Conservation (phyloP, 108 stramenopile species). For the Stephanodiscus triporus region DNA sequence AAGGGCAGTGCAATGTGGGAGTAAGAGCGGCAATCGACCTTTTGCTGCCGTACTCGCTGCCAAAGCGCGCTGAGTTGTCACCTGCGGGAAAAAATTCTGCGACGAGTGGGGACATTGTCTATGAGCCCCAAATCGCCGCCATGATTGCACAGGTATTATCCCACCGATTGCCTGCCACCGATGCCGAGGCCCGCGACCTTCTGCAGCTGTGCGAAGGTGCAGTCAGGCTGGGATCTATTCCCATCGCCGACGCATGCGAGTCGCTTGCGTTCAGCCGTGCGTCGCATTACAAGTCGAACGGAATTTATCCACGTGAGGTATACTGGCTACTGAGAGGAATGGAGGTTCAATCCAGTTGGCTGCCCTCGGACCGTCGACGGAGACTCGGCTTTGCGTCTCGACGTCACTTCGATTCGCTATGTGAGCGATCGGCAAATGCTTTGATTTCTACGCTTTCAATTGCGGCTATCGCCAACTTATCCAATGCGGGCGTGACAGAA, state of each 20-base stretch:
- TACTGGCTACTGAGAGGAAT: slow-evolving; percentile 74
- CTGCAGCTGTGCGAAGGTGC: slow-evolving; percentile 54
- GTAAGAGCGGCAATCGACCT: slow-evolving; percentile 64
- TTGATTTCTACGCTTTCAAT: slow-evolving; percentile 39
- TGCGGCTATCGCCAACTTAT: slow-evolving; percentile 11
- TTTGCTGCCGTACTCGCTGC: slow-evolving; percentile 62
- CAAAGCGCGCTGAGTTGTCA: slow-evolving; percentile 24
- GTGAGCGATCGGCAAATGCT: slow-evolving; percentile 31
- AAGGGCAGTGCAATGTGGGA: slow-evolving; percentile 62
- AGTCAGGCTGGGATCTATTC: slow-evolving; percentile 55
- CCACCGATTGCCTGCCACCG: slow-evolving; percentile 62
- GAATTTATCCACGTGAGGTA: slow-evolving; percentile 37
- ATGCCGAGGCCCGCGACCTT: slow-evolving; percentile 68
- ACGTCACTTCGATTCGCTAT: slow-evolving; percentile 48
- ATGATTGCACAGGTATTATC: slow-evolving; percentile 59
- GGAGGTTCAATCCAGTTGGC: slow-evolving; percentile 54
- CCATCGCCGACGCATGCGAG: slow-evolving; percentile 73
- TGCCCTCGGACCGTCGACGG: slow-evolving; percentile 39
- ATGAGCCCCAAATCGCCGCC: slow-evolving; percentile 58
- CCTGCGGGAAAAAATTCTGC: neutral
- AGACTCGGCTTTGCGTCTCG: slow-evolving; percentile 40
- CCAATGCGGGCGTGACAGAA: neutral
- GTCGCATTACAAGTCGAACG: slow-evolving; percentile 32
- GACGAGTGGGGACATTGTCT: slow-evolving; percentile 10
- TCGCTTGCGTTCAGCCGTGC: slow-evolving; percentile 64